phyloP scores from a whole-genome alignment of 441 rosid genomes.

The Biscutella laevigata region DNA sequence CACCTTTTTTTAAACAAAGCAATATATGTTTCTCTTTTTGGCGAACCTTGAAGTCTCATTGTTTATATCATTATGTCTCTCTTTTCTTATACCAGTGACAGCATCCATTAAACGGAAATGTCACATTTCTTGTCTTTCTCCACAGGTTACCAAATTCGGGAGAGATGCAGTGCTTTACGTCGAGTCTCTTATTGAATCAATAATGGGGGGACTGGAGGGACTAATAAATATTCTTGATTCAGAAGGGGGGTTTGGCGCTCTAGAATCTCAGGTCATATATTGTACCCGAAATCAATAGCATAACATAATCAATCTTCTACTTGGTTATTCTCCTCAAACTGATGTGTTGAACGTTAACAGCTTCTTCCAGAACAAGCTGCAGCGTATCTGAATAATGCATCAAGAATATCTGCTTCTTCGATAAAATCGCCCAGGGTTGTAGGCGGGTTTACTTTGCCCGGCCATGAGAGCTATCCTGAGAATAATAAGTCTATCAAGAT shows the following conservation, averaged over 20 bases:
- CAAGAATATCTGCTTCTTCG: conserved; percentile 57
- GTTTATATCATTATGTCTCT: neutral
- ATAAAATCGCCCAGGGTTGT: conserved; percentile 73
- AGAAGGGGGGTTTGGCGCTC: conserved; percentile 98
- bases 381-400: conserved; percentile 63
- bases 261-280: conserved; percentile 78
- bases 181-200: conserved; percentile 96
- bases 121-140: conserved; percentile 19
- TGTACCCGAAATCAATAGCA: conserved; percentile 15
- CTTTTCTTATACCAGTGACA: neutral
- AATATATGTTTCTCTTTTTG: neutral
- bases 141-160: conserved; percentile 90
- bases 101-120: conserved; percentile 2
- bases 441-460: conserved; percentile 74
- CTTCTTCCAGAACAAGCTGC: conserved; percentile 99
- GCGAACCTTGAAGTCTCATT: neutral
- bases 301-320: conserved; percentile 13
- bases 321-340: conserved; percentile 19
- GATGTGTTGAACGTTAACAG: conserved; percentile 41
- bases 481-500: conserved; percentile 84
- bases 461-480: conserved; percentile 96
- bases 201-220: conserved; percentile 99
- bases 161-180: conserved; percentile 94
- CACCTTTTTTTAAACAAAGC: neutral
- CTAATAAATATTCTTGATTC: conserved; percentile 97